A percentile compares a stretch with the other conserved stretches of the same genome.
Evolutionary conservation across 108 stramenopile genomes (phyloP).

Genomic region (Cyclostephanos tholiformis): DNA sequence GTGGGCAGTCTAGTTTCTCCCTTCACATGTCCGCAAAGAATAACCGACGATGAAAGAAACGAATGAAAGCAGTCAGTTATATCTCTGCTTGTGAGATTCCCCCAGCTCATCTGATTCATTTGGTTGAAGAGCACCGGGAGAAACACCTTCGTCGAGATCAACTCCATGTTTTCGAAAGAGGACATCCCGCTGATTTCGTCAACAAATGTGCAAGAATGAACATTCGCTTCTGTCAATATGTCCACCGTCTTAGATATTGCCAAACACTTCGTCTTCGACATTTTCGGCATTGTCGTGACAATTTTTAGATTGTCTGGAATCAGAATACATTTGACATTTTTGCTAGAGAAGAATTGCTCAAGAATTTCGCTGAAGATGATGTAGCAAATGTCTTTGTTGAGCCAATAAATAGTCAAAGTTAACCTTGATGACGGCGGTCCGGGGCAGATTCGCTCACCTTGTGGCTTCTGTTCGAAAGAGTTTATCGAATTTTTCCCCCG

Average conservation of each 20-base stretch:
- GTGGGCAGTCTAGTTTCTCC: conserved; percentile 89
- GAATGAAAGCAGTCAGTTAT: conserved; percentile 81
- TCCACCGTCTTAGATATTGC: conserved; percentile 59
- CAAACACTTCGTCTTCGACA: conserved; percentile 65
- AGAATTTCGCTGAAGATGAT: conserved; percentile 41
- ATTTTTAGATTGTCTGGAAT: conserved; percentile 55
- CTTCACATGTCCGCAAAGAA: conserved; percentile 88
- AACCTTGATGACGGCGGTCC: conserved; percentile 24
- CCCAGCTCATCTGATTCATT: conserved; percentile 80
- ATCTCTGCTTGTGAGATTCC: conserved; percentile 84
- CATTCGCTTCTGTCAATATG: conserved; percentile 52
- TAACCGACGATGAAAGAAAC: conserved; percentile 78
- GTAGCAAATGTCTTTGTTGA: conserved; percentile 6
- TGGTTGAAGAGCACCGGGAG: conserved; percentile 80
- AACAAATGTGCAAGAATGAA: conserved; percentile 43
- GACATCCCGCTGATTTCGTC: conserved; percentile 66
- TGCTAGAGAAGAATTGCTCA: conserved; percentile 39
- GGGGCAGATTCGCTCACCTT: conserved; percentile 39
- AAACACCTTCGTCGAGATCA: conserved; percentile 75
- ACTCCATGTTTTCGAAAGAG: conserved; percentile 85
- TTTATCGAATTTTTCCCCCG: conserved; percentile 76
- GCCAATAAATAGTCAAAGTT: conserved; percentile 28
- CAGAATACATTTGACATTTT: conserved; percentile 47
- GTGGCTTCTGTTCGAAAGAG: conserved; percentile 73
- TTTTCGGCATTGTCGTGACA: conserved; percentile 45